Evolutionary conservation across 2,329 filamentous ascomycete species (phyloP).

Genomic region (Pseudogymnoascus sp.): DNA sequence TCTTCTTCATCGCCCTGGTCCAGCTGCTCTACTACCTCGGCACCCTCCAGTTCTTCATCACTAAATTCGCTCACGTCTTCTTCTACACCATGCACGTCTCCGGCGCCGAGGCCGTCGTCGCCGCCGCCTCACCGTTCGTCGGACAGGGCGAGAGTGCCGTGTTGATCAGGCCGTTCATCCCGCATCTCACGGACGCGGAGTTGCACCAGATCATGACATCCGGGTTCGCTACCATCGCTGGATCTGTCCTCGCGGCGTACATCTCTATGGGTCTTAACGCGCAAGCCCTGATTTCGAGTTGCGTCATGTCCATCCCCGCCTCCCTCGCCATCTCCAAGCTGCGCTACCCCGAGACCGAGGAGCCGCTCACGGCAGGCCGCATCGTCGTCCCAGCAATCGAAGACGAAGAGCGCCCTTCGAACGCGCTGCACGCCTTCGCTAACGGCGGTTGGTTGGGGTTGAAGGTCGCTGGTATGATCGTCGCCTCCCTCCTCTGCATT

Average conservation of each 20-base stretch:
- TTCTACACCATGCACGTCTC: slow-evolving; percentile 84
- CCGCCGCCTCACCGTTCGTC: slow-evolving; percentile 87
- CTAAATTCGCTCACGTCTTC: slow-evolving; percentile 83
- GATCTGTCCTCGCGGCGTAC: slow-evolving; percentile 79
- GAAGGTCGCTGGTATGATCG: slow-evolving; percentile 79
- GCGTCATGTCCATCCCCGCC: slow-evolving; percentile 92
- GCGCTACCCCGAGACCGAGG: slow-evolving; percentile 80
- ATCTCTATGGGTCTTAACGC: slow-evolving; percentile 76
- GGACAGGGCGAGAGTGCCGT: slow-evolving; percentile 91
- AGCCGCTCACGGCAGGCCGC: slow-evolving; percentile 73
- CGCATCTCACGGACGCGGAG: slow-evolving; percentile 78
- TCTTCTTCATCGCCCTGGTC: slow-evolving; percentile 93
- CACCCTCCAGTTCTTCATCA: slow-evolving; percentile 80
- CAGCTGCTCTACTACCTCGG: slow-evolving; percentile 77
- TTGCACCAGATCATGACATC: slow-evolving; percentile 89
- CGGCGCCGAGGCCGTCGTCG: slow-evolving; percentile 87
- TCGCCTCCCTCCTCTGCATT: slow-evolving; percentile 73
- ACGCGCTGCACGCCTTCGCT: slow-evolving; percentile 76
- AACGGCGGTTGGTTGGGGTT: slow-evolving; percentile 80
- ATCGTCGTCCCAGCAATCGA: slow-evolving; percentile 64
- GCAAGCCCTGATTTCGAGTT: slow-evolving; percentile 80
- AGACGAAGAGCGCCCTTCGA: slow-evolving; percentile 68
- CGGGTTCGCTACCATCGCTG: slow-evolving; percentile 87
- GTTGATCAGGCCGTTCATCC: slow-evolving; percentile 80
- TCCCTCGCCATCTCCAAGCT: slow-evolving; percentile 85